Conservation (phyloP, 2,329 filamentous ascomycete species). For the Diaporthe sp. region DNA sequence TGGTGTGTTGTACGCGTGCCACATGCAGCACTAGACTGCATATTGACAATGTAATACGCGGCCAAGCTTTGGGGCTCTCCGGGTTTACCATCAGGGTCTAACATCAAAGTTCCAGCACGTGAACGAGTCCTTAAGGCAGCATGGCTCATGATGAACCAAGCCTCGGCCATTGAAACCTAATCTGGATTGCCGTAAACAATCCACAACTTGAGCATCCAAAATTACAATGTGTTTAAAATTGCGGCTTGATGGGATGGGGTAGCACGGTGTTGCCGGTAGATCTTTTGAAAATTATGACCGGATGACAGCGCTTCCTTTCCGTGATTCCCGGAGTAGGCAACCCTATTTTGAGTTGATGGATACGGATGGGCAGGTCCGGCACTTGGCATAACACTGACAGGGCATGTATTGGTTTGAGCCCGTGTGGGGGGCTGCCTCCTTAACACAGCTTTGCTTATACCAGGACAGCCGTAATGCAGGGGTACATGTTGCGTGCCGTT, state of each 20-base stretch:
- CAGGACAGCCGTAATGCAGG: background rate
- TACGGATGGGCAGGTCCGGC: background rate
- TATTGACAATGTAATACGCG: background rate
- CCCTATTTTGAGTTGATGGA: conserved; percentile 19
- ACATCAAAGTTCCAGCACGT: background rate
- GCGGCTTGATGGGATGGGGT: background rate
- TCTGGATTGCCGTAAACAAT: background rate
- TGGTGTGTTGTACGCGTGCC: background rate
- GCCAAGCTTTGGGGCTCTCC: background rate
- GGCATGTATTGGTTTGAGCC: background rate
- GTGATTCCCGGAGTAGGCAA: background rate
- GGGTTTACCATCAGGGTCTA: background rate
- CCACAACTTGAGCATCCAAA: background rate
- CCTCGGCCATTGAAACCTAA: background rate
- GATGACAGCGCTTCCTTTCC: background rate
- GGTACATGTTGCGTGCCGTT: background rate
- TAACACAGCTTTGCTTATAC: background rate
- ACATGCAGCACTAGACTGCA: background rate
- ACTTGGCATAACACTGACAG: background rate
- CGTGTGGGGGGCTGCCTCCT: background rate
- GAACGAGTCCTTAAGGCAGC: background rate
- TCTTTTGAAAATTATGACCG: background rate
- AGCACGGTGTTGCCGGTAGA: background rate
- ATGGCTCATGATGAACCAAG: background rate
- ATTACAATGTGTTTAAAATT: background rate